phyloP scores from a whole-genome alignment of 2,329 filamentous ascomycete genomes.

The Lachnellula arida region DNA sequence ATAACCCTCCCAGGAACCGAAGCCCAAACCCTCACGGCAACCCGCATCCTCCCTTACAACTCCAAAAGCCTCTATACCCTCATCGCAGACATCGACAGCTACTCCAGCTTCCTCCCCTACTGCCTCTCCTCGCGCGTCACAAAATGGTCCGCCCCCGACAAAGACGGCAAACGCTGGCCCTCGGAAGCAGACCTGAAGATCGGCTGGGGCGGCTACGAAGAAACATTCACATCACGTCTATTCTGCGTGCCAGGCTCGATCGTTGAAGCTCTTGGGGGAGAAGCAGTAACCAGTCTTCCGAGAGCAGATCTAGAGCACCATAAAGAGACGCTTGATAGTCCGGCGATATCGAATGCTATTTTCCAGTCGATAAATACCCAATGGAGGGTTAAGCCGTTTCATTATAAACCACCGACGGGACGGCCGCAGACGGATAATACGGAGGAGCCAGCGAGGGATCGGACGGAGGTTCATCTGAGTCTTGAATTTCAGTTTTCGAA shows the following conservation, averaged over 20 bases:
- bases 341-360: conserved; percentile 44
- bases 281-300: conserved; percentile 42
- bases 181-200: conserved; percentile 73
- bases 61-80: conserved; percentile 69
- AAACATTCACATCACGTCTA: conserved; percentile 76
- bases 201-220: conserved; percentile 79
- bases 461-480: conserved; percentile 69
- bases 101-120: conserved; percentile 87
- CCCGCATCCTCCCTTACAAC: conserved; percentile 72
- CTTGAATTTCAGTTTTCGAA: conserved; percentile 84
- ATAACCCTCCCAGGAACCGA: conserved; percentile 34
- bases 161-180: conserved; percentile 53
- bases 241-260: conserved; percentile 68
- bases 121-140: conserved; percentile 76
- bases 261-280: conserved; percentile 74
- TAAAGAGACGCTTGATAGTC: conserved; percentile 34
- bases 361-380: conserved; percentile 66
- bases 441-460: conserved; percentile 33
- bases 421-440: conserved; percentile 29
- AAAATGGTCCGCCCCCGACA: conserved; percentile 56
- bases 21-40: conserved; percentile 64
- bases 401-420: conserved; percentile 40
- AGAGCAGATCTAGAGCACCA: conserved; percentile 37
- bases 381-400: conserved; percentile 58
- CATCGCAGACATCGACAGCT: conserved; percentile 83